A percentile compares a stretch with the other conserved stretches of the same genome.
phyloP scores from a whole-genome alignment of 345 rosid genomes.

The Acer saccharum region DNA sequence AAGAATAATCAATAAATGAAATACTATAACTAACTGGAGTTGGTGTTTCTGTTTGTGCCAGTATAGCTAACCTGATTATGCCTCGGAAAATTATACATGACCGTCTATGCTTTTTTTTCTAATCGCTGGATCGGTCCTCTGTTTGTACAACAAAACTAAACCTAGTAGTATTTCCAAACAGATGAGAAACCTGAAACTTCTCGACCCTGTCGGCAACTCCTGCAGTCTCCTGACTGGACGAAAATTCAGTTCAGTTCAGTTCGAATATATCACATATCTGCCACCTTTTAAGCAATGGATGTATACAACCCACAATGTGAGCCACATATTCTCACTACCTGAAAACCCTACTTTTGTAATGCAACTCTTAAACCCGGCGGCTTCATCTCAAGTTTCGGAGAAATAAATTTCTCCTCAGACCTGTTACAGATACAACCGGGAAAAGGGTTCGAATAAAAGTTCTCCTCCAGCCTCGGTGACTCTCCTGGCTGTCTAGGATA shows the following conservation, averaged over 20 bases:
- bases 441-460: slow-evolving; percentile 84
- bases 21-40: slow-evolving; percentile 12
- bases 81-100: slow-evolving; percentile 20
- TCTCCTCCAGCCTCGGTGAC: slow-evolving; percentile 81
- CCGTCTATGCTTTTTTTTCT: slow-evolving; percentile 22
- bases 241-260: slow-evolving; percentile 14
- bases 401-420: slow-evolving; percentile 28
- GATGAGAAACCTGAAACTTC: slow-evolving; percentile 12
- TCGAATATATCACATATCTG: slow-evolving; percentile 11
- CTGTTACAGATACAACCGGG: slow-evolving; percentile 84
- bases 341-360: slow-evolving; percentile 31
- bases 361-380: slow-evolving; percentile 29
- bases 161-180: not conserved
- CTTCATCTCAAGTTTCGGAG: slow-evolving; percentile 34
- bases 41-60: slow-evolving; percentile 14
- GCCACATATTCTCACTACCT: slow-evolving; percentile 4
- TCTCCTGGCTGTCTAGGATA: slow-evolving; percentile 64
- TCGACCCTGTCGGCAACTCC: slow-evolving; percentile 20
- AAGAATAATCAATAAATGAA: slow-evolving; percentile 38
- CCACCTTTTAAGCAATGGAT: slow-evolving; percentile 12
- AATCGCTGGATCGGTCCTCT: slow-evolving; percentile 20
- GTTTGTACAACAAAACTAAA: slow-evolving; percentile 12
- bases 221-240: slow-evolving; percentile 4
- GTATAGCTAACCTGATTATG: slow-evolving; percentile 28
- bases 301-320: slow-evolving; percentile 5